These are phyloP conservation scores for Raddia guianensis DNA, from an alignment of 176 grass and related monocot genomes.

Conservation along the genomic window DNA sequence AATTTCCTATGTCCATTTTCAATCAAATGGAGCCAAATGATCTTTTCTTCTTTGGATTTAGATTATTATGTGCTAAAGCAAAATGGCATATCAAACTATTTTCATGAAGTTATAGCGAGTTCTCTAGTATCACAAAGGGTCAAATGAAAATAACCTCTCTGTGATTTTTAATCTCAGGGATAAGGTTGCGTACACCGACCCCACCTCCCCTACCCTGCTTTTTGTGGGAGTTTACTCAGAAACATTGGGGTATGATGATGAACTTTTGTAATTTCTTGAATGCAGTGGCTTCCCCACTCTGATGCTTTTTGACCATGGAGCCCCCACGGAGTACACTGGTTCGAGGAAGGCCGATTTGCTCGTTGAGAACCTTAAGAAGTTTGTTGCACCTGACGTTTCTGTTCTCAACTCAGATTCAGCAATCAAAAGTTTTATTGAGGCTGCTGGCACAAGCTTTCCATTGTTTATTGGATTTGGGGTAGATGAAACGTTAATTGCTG, in stretches of 20 bases:
- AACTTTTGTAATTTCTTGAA: conserved; percentile 20
- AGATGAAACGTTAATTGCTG: conserved; percentile 55
- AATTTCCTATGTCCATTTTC: neutral
- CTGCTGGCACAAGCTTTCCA: conserved; percentile 58
- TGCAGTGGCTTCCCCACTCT: conserved; percentile 89
- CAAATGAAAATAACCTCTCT: too few relatives aligned
- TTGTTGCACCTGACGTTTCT: conserved; percentile 71
- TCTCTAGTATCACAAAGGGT: too few relatives aligned
- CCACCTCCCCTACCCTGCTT: too few relatives aligned
- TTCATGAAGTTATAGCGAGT: too few relatives aligned
- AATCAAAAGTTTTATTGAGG: conserved; percentile 67
- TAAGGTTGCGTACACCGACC: too few relatives aligned
- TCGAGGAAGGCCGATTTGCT: conserved; percentile 82
- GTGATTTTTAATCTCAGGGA: too few relatives aligned
- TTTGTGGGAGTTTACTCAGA: too few relatives aligned
- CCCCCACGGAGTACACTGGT: conserved; percentile 73
- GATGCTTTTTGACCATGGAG: conserved; percentile 85
- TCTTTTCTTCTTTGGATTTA: too few relatives aligned
- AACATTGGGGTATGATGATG: too few relatives aligned
- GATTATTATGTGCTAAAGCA: too few relatives aligned
- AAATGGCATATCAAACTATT: too few relatives aligned
- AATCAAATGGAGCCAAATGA: too few relatives aligned
- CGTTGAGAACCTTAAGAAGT: conserved; percentile 72
- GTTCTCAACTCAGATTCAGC: conserved; percentile 60
- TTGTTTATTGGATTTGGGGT: conserved; percentile 85